phyloP scores from a whole-genome alignment of 768 basidiomycete genomes.

The Amanita fuliginea region DNA sequence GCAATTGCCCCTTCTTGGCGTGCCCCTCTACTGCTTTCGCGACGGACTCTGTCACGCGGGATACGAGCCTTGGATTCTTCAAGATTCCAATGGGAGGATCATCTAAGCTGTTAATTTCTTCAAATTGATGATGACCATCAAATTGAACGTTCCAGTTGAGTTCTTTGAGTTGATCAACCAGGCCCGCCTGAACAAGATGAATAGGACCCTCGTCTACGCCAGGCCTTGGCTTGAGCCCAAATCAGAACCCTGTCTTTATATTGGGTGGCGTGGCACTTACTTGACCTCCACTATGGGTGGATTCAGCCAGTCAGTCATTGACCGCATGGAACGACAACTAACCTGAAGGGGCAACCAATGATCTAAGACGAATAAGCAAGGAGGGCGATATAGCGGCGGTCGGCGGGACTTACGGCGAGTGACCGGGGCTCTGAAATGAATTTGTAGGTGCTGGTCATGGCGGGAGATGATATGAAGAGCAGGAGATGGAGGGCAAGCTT shows the following conservation, averaged over 20 bases:
- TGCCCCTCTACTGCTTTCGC: slow-evolving; percentile 68
- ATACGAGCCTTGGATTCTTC: slow-evolving; percentile 85
- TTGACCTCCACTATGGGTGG: slow-evolving; percentile 47
- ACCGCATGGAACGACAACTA: slow-evolving; percentile 17
- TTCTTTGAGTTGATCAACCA: slow-evolving; percentile 60
- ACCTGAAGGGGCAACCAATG: slow-evolving; percentile 95
- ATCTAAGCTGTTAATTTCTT: slow-evolving; percentile 47
- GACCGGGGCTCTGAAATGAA: slow-evolving; percentile 67
- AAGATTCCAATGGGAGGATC: slow-evolving; percentile 83
- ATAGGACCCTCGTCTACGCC: slow-evolving; percentile 89
- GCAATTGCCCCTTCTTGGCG: slow-evolving; percentile 67
- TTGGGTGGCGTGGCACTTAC: slow-evolving; percentile 23
- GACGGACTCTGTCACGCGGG: slow-evolving; percentile 70
- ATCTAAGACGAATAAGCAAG: slow-evolving; percentile 37
- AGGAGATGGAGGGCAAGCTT: background rate
- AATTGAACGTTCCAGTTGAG: slow-evolving; percentile 89
- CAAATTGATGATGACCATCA: slow-evolving; percentile 84
- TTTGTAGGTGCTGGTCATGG: slow-evolving; percentile 21
- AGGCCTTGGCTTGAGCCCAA: slow-evolving; percentile 41
- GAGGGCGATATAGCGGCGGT: background rate
- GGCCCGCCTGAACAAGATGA: slow-evolving; percentile 78
- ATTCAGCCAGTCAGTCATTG: slow-evolving; percentile 1
- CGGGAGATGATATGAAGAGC: background rate
- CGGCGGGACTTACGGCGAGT: slow-evolving; percentile 51
- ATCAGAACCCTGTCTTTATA: background rate